A percentile compares a stretch with the other conserved stretches of the same genome.
Evolutionary conservation across 2,329 filamentous ascomycete species (phyloP).

Genomic region (Plectosphaerella plurivora): DNA sequence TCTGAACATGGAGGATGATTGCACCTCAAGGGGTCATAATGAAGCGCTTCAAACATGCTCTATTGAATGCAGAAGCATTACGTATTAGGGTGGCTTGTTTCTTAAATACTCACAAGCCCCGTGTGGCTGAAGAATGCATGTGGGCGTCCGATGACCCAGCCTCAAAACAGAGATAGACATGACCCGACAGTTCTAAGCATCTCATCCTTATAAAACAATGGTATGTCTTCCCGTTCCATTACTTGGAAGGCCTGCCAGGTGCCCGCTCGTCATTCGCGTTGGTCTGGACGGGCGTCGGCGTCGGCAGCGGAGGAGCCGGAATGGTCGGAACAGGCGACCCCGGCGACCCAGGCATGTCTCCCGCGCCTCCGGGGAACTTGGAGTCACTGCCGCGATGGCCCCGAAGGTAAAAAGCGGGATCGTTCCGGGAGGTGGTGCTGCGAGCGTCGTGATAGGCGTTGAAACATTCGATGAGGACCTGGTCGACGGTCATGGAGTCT

Average conservation of each 20-base stretch:
- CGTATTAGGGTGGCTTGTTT: too few relatives aligned
- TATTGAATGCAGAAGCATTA: too few relatives aligned
- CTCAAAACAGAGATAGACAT: background rate
- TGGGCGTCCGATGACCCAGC: too few relatives aligned
- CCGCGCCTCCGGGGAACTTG: background rate
- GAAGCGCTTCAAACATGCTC: too few relatives aligned
- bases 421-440: conserved; percentile 40
- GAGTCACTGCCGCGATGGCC: background rate
- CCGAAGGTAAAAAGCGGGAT: conserved; percentile 33
- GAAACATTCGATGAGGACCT: conserved; percentile 43
- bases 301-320: background rate
- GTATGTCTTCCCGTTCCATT: too few relatives aligned
- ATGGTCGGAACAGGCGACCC: background rate
- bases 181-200: too few relatives aligned
- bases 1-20: too few relatives aligned
- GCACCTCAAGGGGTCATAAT: too few relatives aligned
- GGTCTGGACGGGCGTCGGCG: background rate
- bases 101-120: too few relatives aligned
- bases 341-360: background rate
- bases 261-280: background rate
- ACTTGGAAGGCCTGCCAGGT: background rate
- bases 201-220: too few relatives aligned
- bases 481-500: conserved; percentile 35
- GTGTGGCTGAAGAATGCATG: too few relatives aligned
- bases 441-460: conserved; percentile 40